Evolutionary conservation across 1,284 basidiomycete genomes (phyloP).

Genomic region (Fistulina hepatica): DNA sequence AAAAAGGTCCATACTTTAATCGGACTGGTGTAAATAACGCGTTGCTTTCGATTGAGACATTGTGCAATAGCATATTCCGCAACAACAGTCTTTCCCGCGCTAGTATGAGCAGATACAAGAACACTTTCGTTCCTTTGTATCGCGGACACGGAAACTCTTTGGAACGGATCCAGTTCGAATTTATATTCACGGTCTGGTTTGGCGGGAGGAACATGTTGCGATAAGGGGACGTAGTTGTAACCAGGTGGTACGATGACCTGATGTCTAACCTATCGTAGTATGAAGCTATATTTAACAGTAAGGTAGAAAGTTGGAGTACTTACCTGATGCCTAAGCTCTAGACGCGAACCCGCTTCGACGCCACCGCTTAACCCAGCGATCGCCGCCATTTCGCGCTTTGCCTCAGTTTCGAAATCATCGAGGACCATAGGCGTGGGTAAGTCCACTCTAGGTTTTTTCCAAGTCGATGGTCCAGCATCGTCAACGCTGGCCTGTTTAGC

Average conservation of each 20-base stretch:
- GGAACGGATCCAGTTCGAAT: conserved; percentile 97
- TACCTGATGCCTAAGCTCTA: conserved; percentile 75
- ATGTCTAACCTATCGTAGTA: conserved; percentile 59
- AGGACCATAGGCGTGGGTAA: conserved; percentile 64
- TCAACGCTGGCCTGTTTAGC: conserved; percentile 16
- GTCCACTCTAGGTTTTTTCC: conserved; percentile 41
- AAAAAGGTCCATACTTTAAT: conserved; percentile 73
- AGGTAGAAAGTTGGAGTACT: conserved; percentile 15
- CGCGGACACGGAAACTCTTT: conserved; percentile 86
- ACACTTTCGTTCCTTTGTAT: conserved; percentile 98
- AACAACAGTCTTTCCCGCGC: conserved; percentile 97
- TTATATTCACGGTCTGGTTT: conserved; percentile 92
- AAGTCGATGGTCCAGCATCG: conserved; percentile 23
- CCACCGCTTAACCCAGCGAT: conserved; percentile 68
- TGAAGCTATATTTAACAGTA: conserved; percentile 1
- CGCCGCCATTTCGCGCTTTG: conserved; percentile 78
- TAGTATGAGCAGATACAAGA: conserved; percentile 97
- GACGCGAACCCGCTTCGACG: conserved; percentile 49
- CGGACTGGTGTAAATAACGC: conserved; percentile 98
- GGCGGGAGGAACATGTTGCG: conserved; percentile 82
- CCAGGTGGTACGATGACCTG: conserved; percentile 93
- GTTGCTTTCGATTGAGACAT: conserved; percentile 83
- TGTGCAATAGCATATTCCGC: conserved; percentile 99
- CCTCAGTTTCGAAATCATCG: conserved; percentile 85
- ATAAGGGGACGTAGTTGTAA: conserved; percentile 87